Evolutionary conservation across 352 stramenopile species (phyloP), one percentile per base, ranked within the genome.

Genomic region (Pythium aquatile): DNA sequence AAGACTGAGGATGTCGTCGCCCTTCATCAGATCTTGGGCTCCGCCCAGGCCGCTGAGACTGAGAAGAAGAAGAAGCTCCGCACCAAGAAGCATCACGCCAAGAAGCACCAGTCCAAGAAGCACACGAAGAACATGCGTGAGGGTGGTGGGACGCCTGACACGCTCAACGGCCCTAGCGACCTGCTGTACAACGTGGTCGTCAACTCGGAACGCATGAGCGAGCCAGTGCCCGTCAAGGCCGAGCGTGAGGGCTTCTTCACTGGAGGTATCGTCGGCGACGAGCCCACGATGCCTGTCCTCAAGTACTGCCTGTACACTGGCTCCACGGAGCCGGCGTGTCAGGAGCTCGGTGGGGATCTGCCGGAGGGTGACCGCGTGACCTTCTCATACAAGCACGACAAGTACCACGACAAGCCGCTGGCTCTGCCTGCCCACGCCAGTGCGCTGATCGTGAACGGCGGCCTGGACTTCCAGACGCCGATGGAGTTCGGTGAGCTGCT

Each of bases 381-480:
- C 30, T 70, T 70, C 40, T 56, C 58, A 14, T 76, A 76, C 59
- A 52, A 63, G 32, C 47, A 55, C 7, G 61, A 76, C 55, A 61
- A 66, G 44, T 65, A 65, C 54, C 66, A 47, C 20, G 56, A 66
- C 57, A 49, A 30, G 20, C 52, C 65, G n/a, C 28, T 66, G 3
- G 47, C 16, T 5, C 56, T 73, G 13, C 65, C 66, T 3, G 28
- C 14, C 13, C 37, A 72, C 51, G 61, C 53, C 7, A 68, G 65
- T 24, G 70, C 60, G 14, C 39, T 76, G 42, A 44, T 73, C 20
- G 28, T 76, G 26, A 62, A 47, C n/a, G 66, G 70, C 30, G 46
- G 42, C 2, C 49, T 76, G 9, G 70, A 76, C 63, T 65, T 68
- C n/a, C 16, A 49, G 46, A 76, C 70, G 24, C 65, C 65, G 6